Evolutionary conservation across 768 basidiomycete species (phyloP).

Genomic region (Tylopilus plumbeoviolaceoides): DNA sequence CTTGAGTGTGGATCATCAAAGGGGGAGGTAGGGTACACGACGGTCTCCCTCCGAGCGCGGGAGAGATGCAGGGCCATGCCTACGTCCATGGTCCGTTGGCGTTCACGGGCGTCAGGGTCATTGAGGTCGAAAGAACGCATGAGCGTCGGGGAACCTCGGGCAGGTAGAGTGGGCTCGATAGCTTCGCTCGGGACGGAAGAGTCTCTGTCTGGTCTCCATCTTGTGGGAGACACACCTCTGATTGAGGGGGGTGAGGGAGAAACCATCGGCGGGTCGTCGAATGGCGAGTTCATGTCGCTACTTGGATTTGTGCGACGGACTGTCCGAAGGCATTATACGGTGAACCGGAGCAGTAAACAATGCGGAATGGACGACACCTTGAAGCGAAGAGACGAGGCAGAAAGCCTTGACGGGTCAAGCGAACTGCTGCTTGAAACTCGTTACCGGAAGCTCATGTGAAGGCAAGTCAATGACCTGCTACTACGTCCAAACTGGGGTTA

Average conservation of each 20-base stretch:
- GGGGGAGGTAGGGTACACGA: constrained; percentile 37
- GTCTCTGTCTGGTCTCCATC: constrained; percentile 30
- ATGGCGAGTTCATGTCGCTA: constrained; percentile 36
- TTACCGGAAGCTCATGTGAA: constrained; percentile 1
- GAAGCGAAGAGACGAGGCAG: neutral
- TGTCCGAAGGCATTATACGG: neutral
- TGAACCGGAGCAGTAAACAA: neutral
- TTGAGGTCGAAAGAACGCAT: constrained; percentile 60
- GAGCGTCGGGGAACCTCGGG: constrained; percentile 61
- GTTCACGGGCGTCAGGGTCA: constrained; percentile 74
- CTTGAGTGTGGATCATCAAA: constrained; percentile 30
- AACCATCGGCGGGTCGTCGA: constrained; percentile 29
- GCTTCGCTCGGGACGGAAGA: constrained; percentile 39
- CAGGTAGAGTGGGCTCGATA: constrained; percentile 37
- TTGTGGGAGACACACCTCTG: constrained; percentile 36
- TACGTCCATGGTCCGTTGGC: constrained; percentile 91
- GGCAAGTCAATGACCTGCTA: no score
- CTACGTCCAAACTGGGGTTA: no score
- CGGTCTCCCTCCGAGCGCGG: constrained; percentile 62
- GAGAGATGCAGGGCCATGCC: constrained; percentile 87
- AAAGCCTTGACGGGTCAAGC: neutral
- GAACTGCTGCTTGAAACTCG: neutral
- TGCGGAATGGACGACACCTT: constrained; percentile 15
- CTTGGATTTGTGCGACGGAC: neutral
- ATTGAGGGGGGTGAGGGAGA: constrained; percentile 44